phyloP scores from a whole-genome alignment of 2,329 filamentous ascomycete genomes.

The Phialophora expanda region DNA sequence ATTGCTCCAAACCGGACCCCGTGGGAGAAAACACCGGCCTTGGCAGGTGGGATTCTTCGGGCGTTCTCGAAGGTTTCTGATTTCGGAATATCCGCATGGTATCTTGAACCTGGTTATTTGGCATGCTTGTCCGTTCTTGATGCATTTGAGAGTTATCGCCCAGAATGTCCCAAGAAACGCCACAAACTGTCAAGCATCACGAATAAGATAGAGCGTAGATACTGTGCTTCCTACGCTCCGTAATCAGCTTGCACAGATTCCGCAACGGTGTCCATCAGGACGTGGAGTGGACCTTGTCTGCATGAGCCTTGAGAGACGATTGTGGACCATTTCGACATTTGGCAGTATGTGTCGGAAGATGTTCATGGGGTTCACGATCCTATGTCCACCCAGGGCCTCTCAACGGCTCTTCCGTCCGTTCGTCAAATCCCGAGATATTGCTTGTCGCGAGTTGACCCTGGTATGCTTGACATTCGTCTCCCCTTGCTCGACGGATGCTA shows the following conservation, averaged over 20 bases:
- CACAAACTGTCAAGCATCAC: neutral
- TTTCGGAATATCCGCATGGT: neutral
- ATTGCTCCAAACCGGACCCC: neutral
- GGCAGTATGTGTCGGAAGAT: neutral
- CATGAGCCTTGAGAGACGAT: neutral
- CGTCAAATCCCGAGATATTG: neutral
- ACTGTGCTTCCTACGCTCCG: neutral
- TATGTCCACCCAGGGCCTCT: neutral
- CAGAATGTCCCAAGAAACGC: constrained; percentile 7
- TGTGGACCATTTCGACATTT: neutral
- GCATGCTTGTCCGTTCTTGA: neutral
- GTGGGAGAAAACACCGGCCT: neutral
- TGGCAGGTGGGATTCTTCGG: neutral
- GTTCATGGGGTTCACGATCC: neutral
- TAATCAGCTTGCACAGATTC: neutral
- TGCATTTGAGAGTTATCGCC: neutral
- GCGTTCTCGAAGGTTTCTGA: constrained; percentile 7
- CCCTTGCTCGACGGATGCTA: neutral
- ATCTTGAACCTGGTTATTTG: neutral
- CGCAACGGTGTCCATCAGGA: neutral
- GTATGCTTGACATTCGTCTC: neutral
- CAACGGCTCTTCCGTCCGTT: neutral
- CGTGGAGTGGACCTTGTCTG: neutral
- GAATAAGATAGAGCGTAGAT: neutral
- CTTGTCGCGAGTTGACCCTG: neutral